A percentile compares a stretch with the other conserved stretches of the same genome.
Conservation (phyloP, 345 rosid genomes). For the Salix viminalis region DNA sequence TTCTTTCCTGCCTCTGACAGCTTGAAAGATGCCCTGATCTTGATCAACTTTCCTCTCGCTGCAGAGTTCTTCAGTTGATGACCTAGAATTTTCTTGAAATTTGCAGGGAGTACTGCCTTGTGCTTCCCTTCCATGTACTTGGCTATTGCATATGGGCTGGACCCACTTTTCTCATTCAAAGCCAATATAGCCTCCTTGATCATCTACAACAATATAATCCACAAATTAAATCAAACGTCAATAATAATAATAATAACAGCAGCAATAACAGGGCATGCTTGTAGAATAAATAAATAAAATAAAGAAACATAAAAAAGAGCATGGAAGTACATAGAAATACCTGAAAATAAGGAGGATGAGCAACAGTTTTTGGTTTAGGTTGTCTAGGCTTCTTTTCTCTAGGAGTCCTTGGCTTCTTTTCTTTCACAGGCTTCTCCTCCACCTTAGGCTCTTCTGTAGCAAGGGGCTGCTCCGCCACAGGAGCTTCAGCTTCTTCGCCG, state of each 20-base stretch:
- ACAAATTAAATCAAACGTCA: background rate
- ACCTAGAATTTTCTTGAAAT: conserved; percentile 59
- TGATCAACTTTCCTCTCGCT: conserved; percentile 56
- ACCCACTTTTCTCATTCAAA: conserved; percentile 65
- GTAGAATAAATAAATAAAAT: background rate
- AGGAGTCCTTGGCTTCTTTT: conserved; percentile 32
- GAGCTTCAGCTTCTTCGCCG: conserved; percentile 22
- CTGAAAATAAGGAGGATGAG: conserved; percentile 85
- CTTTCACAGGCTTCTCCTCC: conserved; percentile 28
- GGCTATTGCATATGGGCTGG: conserved; percentile 79
- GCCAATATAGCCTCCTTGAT: conserved; percentile 63
- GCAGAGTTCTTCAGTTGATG: conserved; percentile 69
- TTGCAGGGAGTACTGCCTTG: conserved; percentile 57
- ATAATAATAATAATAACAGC: background rate
- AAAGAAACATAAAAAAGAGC: background rate
- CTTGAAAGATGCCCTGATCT: conserved; percentile 84
- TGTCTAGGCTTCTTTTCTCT: conserved; percentile 40
- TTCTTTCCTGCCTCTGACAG: conserved; percentile 36
- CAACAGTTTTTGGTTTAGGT: conserved; percentile 42
- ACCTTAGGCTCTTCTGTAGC: conserved; percentile 31
- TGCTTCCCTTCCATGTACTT: conserved; percentile 76
- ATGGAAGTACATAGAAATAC: conserved; percentile 8
- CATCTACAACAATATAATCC: conserved; percentile 45
- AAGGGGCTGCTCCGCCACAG: conserved; percentile 11
- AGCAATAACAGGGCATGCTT: background rate